Conservation (phyloP, 1,139 yeast species). For the Hansenula sp. region DNA sequence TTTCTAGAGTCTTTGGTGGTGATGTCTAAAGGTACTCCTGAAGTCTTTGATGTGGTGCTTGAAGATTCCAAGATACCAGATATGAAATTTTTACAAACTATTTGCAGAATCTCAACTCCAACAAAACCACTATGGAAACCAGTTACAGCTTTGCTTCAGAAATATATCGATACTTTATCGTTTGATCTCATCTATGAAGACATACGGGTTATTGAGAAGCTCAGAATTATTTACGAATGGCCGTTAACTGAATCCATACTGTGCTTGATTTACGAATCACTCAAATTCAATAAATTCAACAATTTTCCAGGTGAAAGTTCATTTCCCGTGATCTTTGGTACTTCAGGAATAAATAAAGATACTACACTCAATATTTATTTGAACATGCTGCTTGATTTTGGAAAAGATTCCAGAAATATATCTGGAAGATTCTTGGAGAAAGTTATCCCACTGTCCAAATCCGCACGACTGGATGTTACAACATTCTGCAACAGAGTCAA, state of each 20-base stretch:
- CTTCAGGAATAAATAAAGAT: constrained; percentile 9
- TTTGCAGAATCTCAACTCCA: neutral
- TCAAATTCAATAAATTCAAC: constrained; percentile 17
- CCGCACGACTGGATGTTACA: constrained; percentile 5
- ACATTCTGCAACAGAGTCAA: constrained; percentile 20
- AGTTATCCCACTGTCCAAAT: constrained; percentile 17
- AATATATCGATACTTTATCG: too few species aligned
- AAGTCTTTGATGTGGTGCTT: neutral
- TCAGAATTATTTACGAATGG: constrained; percentile 11
- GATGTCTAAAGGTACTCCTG: neutral
- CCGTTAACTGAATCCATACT: constrained; percentile 11
- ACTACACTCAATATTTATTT: constrained; percentile 14
- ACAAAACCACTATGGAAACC: neutral
- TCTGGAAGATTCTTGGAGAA: constrained; percentile 18
- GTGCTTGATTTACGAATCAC: constrained; percentile 13
- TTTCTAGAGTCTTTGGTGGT: neutral
- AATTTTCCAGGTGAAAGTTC: constrained; percentile 12
- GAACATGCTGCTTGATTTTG: constrained; percentile 11
- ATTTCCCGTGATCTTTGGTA: constrained; percentile 6
- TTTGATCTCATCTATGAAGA: constrained; percentile 3
- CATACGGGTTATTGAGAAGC: constrained; percentile 7
- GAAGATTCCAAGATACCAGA: neutral
- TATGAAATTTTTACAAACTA: neutral
- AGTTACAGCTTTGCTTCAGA: neutral
- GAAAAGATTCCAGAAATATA: constrained; percentile 1